Evolutionary conservation across 169 alveolate species (phyloP), one percentile per base, ranked within the genome.

Genomic region (Eimeria mitis): DNA sequence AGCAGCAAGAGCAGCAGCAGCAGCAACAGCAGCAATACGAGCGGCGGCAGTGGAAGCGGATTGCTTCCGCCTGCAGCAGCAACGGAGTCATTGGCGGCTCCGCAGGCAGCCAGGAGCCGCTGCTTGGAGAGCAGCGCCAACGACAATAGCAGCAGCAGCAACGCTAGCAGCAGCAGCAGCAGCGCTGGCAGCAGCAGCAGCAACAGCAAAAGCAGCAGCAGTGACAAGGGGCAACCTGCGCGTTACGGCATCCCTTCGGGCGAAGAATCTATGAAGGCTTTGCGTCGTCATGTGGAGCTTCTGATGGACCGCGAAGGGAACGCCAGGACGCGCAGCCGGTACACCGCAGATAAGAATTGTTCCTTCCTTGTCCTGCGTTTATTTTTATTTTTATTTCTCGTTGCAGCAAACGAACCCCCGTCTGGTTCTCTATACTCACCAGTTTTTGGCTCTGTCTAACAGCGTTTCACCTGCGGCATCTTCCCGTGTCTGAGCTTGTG

Each of bases 271-370:
- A 87, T 87, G 92, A 59, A 87, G 49, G 56, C 92, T 11, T 54
- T 87, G 23, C 65, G 92, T 13, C 78, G 92, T 34, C 92, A 87
- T 52, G 92, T 87, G 16, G 92, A 87, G 92, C 83, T 87, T 47
- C 83, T 87, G 40, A 61, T 87, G 52, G 92, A 87, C 92, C 78
- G 92, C 31, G 92, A 87, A 49, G 52, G 19, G 31, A 87, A 87
- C 49, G 34, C 92, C 75, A 61, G 73, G 79, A 63, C 92, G 52
- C 78, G 92, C 81, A 87, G 83, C 92, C 78, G 92, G 92, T 87
- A 56, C 40, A 21, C 14, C 63, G 34, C 34, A 28, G n/a, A 21
- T 31, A 56, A 6, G 56, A 40, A 25, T 63, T 42, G 28, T 37
- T 52, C 23, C 11, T 63, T 23, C 47, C 0, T 8, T 11, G 88